Percentiles rank a stretch among this genome's conserved stretches.
Evolutionary conservation across 176 grass and related monocot genomes (phyloP).

Genomic region (Rhynchospora breviuscula): DNA sequence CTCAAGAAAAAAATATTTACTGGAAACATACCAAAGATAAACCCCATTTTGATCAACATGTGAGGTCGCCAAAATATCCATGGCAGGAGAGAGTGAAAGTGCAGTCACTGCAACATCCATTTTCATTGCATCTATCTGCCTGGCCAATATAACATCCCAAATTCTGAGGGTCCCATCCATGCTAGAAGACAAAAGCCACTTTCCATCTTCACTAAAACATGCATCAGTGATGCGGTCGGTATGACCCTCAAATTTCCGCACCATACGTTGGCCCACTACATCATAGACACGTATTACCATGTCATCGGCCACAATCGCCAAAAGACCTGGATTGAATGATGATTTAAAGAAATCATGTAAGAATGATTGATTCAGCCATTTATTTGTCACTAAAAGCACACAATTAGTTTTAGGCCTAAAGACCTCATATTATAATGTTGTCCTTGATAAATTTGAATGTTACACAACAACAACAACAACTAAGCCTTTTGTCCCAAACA

Average conservation of each 20-base stretch:
- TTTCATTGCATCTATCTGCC: slow-evolving; percentile 86
- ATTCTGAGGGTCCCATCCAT: slow-evolving; percentile 97
- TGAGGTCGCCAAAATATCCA: slow-evolving; percentile 92
- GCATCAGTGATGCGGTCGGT: slow-evolving; percentile 78
- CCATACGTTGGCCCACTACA: slow-evolving; percentile 57
- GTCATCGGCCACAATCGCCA: slow-evolving; percentile 74
- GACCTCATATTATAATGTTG: not conserved
- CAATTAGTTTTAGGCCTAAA: not conserved
- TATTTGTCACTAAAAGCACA: not conserved
- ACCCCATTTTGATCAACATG: slow-evolving; percentile 98
- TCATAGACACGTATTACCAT: slow-evolving; percentile 76
- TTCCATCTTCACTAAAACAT: slow-evolving; percentile 96
- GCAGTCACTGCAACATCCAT: slow-evolving; percentile 80
- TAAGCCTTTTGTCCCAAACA: too few relatives aligned
- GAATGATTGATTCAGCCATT: not conserved
- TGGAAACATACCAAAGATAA: slow-evolving; percentile 78
- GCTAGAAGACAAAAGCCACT: slow-evolving; percentile 84
- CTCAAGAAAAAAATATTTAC: not conserved
- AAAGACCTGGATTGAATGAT: slow-evolving; percentile 58
- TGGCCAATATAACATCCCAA: slow-evolving; percentile 93
- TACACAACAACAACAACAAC: too few relatives aligned
- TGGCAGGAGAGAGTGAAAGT: slow-evolving; percentile 70
- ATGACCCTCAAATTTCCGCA: slow-evolving; percentile 87
- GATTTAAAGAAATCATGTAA: slow-evolving; percentile 30
- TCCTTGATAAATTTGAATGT: not conserved